These are phyloP conservation scores for Atalantia buxifolia DNA, from an alignment of 345 rosid species.

Conservation along the genomic window DNA sequence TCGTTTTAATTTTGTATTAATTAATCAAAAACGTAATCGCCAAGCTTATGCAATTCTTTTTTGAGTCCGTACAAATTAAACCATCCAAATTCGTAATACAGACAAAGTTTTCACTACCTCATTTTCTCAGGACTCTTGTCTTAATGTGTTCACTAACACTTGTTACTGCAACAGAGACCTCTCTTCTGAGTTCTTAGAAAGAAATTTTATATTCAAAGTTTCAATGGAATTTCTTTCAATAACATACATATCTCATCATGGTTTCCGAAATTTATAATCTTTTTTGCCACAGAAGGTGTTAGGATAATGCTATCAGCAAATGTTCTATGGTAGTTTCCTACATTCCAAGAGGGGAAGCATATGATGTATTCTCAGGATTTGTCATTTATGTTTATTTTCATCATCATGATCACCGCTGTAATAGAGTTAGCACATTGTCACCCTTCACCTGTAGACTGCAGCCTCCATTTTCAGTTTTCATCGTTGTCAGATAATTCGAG, in stretches of 20 bases:
- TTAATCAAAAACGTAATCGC: neutral
- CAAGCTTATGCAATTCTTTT: neutral
- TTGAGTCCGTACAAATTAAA: neutral
- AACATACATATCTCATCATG: neutral
- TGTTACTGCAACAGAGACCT: neutral
- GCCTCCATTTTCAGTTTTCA: constrained; percentile 15
- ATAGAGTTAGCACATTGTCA: constrained; percentile 15
- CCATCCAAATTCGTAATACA: neutral
- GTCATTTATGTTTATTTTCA: constrained; percentile 7
- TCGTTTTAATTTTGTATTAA: neutral
- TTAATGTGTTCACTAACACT: neutral
- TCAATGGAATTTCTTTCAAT: neutral
- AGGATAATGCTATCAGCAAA: too few relatives aligned
- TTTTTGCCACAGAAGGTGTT: too few relatives aligned
- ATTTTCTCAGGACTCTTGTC: neutral
- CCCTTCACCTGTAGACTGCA: constrained; percentile 17
- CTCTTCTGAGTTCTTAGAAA: neutral
- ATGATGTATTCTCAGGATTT: neutral
- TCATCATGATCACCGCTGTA: constrained; percentile 3
- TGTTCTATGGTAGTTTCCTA: neutral
- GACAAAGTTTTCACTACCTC: neutral
- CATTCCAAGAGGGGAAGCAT: neutral
- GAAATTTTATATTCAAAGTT: neutral
- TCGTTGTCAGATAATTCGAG: neutral
- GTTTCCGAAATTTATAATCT: neutral